Evolutionary conservation across 2,329 filamentous ascomycete species (phyloP), one percentile per base, ranked within the genome.

Genomic region (Pyrenophora graminea): DNA sequence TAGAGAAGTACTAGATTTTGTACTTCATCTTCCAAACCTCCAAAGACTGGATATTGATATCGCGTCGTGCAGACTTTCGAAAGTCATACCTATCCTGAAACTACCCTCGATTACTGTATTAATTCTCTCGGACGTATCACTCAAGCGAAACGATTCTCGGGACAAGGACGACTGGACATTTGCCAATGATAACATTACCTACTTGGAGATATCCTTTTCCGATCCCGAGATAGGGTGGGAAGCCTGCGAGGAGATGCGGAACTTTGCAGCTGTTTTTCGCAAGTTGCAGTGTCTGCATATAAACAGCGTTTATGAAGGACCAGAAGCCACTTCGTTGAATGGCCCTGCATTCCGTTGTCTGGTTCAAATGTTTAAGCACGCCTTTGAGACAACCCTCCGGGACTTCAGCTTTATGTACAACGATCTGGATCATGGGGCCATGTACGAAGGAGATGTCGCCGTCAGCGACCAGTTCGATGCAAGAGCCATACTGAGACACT

Each of bases 371-470:
- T 56, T 56, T 31, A 45, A 39, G n/a, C 37, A 39, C 25, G 42
- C 30, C 7, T 53, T 56, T 15, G 27, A 50, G 43, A 48, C 42
- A 31, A 56, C 32, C 25, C 49, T 56, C 32, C 45, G 45, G 21
- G 23, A 36, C 2, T 50, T 56, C 25, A 45, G 25, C 9, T 56
- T 53, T 25, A 10, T 23, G 8, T 47, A 53, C 19, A 36, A 50
- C 23, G 31, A 45, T 32, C 13, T 21, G 19, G 34, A 38, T 17
- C 19, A 38, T 36, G 19, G 27, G 19, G n/a, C 19, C 6, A 27
- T 27, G 13, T 27, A 52, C 19, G 25, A 45, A 21, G 45, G 39
- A n/a, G 38, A 33, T 23, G 30, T 34, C 9, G 21, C 10, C 1
- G 10, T 46, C 9, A 43, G 49, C 36, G 39, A 33, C 6, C 2